These are phyloP conservation scores for Colletotrichum nymphaeae DNA, from an alignment of 2,329 filamentous ascomycete species.

Conservation along the genomic window DNA sequence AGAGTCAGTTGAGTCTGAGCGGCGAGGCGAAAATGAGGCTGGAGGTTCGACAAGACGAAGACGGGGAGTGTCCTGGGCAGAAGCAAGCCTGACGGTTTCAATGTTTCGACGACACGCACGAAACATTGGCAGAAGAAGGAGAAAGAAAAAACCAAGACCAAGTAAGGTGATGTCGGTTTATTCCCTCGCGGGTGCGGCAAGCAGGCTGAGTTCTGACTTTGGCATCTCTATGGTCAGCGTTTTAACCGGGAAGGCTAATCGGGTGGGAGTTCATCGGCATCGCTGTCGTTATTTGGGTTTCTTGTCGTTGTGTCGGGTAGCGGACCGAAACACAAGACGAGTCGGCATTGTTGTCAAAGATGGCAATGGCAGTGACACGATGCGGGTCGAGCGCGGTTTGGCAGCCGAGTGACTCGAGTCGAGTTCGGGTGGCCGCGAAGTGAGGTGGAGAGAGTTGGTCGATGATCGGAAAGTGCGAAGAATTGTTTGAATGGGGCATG, in stretches of 20 bases:
- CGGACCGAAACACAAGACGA: conserved; percentile 16
- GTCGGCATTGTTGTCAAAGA: conserved; percentile 1
- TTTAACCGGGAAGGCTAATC: conserved; percentile 8
- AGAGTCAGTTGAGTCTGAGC: neutral
- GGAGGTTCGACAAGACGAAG: neutral
- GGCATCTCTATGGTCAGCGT: neutral
- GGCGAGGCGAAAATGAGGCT: conserved; percentile 5
- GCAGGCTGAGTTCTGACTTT: neutral
- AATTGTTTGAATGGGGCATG: neutral
- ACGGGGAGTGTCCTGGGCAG: neutral
- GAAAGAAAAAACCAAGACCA: conserved; percentile 16
- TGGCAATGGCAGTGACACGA: neutral
- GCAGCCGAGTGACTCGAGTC: neutral
- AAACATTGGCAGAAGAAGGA: conserved; percentile 24
- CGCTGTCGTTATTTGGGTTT: conserved; percentile 18
- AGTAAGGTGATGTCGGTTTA: neutral
- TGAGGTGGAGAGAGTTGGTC: neutral
- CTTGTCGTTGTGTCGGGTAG: neutral
- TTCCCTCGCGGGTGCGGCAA: neutral
- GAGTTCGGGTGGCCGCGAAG: neutral
- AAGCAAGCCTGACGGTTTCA: conserved; percentile 7
- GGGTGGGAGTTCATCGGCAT: neutral
- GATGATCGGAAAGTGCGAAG: neutral
- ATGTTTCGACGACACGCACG: conserved; percentile 32
- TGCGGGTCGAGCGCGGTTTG: neutral